Conservation (phyloP, 2,329 filamentous ascomycete species). For the Penicillium sp. region DNA sequence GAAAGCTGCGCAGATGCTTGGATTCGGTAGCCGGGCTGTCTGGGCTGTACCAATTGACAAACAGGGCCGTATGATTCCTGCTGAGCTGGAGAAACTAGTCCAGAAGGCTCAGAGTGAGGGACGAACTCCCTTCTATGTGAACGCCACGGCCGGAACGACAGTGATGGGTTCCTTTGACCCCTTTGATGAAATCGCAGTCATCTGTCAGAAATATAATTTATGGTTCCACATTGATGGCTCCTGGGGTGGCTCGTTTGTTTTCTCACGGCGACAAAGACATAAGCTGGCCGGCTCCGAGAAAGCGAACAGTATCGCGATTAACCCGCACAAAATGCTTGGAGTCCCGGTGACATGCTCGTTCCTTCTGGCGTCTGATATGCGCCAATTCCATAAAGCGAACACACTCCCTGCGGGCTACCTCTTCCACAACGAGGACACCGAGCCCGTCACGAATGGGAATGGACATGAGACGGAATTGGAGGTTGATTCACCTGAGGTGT, state of each 20-base stretch:
- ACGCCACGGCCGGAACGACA: slow-evolving; percentile 92
- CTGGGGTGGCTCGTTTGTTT: slow-evolving; percentile 86
- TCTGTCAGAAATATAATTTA: slow-evolving; percentile 73
- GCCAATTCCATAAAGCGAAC: slow-evolving; percentile 79
- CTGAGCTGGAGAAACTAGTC: slow-evolving; percentile 67
- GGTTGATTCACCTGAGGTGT: slow-evolving; percentile 62
- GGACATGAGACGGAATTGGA: slow-evolving; percentile 28
- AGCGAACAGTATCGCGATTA: slow-evolving; percentile 83
- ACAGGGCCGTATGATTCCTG: slow-evolving; percentile 71
- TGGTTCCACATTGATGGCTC: slow-evolving; percentile 95
- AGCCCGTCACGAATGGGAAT: slow-evolving; percentile 33
- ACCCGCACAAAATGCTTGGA: slow-evolving; percentile 97
- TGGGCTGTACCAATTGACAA: slow-evolving; percentile 74
- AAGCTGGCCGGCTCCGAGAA: slow-evolving; percentile 73
- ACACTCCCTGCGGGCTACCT: slow-evolving; percentile 85
- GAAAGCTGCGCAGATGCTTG: slow-evolving; percentile 90
- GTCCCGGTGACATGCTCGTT: slow-evolving; percentile 91
- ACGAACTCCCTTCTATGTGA: slow-evolving; percentile 89
- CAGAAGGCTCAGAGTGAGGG: slow-evolving; percentile 65
- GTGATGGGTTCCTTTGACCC: slow-evolving; percentile 90
- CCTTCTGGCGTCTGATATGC: slow-evolving; percentile 76
- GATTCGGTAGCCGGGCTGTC: slow-evolving; percentile 76
- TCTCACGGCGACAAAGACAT: slow-evolving; percentile 65
- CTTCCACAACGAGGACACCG: slow-evolving; percentile 65
- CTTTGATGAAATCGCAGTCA: slow-evolving; percentile 67